Percentiles rank a stretch among this genome's conserved stretches.
Evolutionary conservation across 345 rosid genomes (phyloP).

Genomic region (Populus alba): DNA sequence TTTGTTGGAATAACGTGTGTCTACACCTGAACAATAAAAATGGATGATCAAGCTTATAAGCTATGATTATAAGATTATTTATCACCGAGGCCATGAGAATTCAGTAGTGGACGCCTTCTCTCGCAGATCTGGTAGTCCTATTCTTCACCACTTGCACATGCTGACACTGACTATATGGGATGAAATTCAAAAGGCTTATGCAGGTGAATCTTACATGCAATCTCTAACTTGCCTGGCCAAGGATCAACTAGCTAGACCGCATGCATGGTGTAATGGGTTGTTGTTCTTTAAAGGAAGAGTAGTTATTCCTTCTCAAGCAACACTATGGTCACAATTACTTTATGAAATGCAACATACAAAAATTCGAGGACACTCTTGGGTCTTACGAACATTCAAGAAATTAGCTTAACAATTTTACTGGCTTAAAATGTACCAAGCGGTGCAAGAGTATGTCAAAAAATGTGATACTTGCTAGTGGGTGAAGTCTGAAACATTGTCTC

Average conservation of each 20-base stretch:
- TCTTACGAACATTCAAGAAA: fast-evolving
- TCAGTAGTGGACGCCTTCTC: fast-evolving
- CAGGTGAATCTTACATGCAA: no score
- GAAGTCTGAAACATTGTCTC: no score
- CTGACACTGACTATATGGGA: fast-evolving
- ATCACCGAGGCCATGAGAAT: fast-evolving
- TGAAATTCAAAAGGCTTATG: fast-evolving
- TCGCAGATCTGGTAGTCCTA: fast-evolving
- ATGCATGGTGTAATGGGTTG: no score
- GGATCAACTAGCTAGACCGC: fast-evolving
- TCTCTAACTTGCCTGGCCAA: no score
- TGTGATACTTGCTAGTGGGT: no score
- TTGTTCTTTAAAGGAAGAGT: background rate
- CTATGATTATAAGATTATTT: no score
- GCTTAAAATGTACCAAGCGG: background rate
- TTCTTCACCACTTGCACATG: fast-evolving
- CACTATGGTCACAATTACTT: fast-evolving
- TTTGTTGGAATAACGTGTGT: background rate
- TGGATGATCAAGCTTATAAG: background rate
- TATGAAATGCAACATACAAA: fast-evolving
- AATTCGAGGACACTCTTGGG: background rate
- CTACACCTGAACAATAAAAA: background rate
- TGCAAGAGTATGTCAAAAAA: no score
- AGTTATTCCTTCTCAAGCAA: background rate
- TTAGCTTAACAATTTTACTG: no score